Conservation (phyloP, 441 rosid genomes). For the Erodium moschatum region DNA sequence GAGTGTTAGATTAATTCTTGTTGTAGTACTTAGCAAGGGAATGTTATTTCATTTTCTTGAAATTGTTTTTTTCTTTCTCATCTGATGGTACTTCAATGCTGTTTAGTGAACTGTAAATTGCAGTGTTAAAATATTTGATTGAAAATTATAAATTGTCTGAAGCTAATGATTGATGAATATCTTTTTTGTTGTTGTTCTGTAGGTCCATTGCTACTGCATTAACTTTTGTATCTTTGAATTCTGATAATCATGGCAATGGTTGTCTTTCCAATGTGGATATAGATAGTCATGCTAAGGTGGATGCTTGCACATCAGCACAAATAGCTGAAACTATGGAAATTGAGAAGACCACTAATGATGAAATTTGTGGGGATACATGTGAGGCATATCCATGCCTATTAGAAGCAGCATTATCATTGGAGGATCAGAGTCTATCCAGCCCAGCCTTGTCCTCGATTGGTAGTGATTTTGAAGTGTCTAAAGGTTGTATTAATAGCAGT, state of each 20-base stretch:
- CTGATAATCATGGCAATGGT: constrained; percentile 18
- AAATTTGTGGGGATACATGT: constrained; percentile 22
- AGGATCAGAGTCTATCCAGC: constrained; percentile 31
- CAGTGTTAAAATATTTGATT: not conserved
- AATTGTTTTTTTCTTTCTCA: not conserved
- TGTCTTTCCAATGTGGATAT: constrained; percentile 21
- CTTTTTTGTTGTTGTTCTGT: constrained; percentile 13
- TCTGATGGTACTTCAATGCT: not conserved
- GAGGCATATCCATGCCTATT: constrained; percentile 24
- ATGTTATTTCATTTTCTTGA: not conserved
- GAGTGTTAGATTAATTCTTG: not conserved
- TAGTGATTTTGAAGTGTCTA: constrained; percentile 33
- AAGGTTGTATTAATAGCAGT: constrained; percentile 25
- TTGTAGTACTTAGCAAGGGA: constrained; percentile 1
- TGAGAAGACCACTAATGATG: constrained; percentile 26
- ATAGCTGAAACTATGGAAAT: constrained; percentile 28
- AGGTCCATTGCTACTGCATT: constrained; percentile 27
- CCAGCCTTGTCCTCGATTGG: constrained; percentile 36
- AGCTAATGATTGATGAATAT: constrained; percentile 11
- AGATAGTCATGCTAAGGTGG: constrained; percentile 18
- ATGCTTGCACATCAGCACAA: constrained; percentile 24
- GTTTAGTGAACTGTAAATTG: not conserved
- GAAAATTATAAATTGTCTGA: not conserved
- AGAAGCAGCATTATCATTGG: constrained; percentile 36
- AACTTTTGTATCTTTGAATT: constrained; percentile 22